phyloP scores from a whole-genome alignment of 73 alveolate species.

The Vitrella brassicaformis region DNA sequence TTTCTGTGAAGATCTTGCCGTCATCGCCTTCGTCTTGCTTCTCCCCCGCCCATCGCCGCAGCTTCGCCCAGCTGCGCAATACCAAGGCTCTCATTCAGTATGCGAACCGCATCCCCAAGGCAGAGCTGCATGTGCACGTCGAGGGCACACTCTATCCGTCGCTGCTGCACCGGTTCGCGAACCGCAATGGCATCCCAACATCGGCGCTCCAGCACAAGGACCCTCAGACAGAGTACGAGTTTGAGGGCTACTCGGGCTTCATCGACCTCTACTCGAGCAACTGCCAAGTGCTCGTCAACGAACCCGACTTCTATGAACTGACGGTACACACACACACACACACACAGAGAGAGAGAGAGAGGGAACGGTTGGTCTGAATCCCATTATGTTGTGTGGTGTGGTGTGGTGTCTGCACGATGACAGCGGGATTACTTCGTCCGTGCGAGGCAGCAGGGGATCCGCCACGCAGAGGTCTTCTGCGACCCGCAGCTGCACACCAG shows the following conservation, averaged over 20 bases:
- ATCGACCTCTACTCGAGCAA: constrained; percentile 8
- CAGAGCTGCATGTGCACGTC: constrained; percentile 17
- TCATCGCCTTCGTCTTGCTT: too few species aligned
- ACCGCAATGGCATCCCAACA: neutral
- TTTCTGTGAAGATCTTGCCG: too few species aligned
- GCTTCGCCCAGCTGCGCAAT: too few species aligned
- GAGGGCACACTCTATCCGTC: constrained; percentile 12
- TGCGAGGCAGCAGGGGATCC: neutral
- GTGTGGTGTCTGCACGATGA: too few species aligned
- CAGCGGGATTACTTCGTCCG: constrained; percentile 4
- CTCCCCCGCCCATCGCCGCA: too few species aligned
- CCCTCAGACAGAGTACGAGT: neutral
- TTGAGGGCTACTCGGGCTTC: constrained; percentile 5
- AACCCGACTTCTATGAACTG: constrained; percentile 8
- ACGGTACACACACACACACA: too few species aligned
- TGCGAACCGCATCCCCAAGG: too few species aligned
- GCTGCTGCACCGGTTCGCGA: neutral
- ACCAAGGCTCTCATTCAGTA: too few species aligned
- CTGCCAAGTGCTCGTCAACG: constrained; percentile 2
- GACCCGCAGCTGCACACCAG: constrained; percentile 10
- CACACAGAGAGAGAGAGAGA: too few species aligned
- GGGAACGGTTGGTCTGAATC: too few species aligned
- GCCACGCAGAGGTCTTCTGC: constrained; percentile 4
- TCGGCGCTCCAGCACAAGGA: neutral
- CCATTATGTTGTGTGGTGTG: too few species aligned